These are phyloP conservation scores for Agrocybe praecox DNA, from an alignment of 768 basidiomycete genomes.

Conservation along the genomic window DNA sequence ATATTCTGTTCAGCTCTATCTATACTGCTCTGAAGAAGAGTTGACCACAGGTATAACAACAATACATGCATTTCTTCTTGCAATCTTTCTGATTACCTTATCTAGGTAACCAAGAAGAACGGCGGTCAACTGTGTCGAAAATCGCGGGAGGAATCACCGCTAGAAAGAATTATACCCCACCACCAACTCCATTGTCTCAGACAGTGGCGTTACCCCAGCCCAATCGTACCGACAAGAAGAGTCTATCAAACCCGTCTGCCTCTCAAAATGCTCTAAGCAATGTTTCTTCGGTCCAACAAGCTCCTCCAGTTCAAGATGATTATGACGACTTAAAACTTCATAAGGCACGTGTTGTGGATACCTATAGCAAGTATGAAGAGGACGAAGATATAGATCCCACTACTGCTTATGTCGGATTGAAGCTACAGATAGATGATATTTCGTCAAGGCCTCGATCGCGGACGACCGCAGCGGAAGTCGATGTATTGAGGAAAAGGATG, in stretches of 20 bases:
- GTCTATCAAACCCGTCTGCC: not conserved
- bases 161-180: slow-evolving; percentile 11
- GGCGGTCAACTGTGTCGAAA: slow-evolving; percentile 1
- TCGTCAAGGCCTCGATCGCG: slow-evolving; percentile 32
- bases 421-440: slow-evolving; percentile 54
- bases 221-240: not conserved
- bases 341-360: not conserved
- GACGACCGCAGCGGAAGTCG: slow-evolving; percentile 29
- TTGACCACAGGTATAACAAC: slow-evolving; percentile 26
- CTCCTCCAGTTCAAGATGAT: too few species aligned
- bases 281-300: too few species aligned
- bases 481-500: slow-evolving; percentile 46
- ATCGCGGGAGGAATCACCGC: slow-evolving; percentile 13
- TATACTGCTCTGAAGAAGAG: slow-evolving; percentile 66
- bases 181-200: slow-evolving; percentile 9
- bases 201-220: not conserved
- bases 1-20: slow-evolving; percentile 50
- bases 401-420: slow-evolving; percentile 61
- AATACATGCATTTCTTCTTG: too few species aligned
- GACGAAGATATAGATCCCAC: slow-evolving; percentile 52
- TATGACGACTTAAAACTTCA: too few species aligned
- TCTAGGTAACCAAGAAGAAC: slow-evolving; percentile 3
- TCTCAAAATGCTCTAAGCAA: too few species aligned
- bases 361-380: not conserved
- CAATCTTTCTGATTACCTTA: not conserved